Conservation (phyloP, 192 early-diverging fungal species). For the Gigaspora rosea region DNA sequence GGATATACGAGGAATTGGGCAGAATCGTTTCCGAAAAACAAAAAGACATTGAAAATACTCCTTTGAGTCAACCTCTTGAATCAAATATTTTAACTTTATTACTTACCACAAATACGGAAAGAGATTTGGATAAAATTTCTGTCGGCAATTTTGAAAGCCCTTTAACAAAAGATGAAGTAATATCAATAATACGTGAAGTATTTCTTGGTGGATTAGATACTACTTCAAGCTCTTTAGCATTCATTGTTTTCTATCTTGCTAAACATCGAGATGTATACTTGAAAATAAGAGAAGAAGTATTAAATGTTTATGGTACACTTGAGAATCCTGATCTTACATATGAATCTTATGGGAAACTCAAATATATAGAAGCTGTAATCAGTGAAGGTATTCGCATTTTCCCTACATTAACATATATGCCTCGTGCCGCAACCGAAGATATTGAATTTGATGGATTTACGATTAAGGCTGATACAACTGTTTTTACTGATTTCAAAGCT, state of each 20-base stretch:
- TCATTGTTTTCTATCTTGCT: background rate
- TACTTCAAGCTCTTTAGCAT: background rate
- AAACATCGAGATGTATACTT: slow-evolving; percentile 7
- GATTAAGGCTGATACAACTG: background rate
- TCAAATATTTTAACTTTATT: too few species aligned
- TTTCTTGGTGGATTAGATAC: slow-evolving; percentile 14
- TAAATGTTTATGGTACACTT: background rate
- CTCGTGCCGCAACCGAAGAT: background rate
- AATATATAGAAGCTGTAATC: slow-evolving; percentile 12
- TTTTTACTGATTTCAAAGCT: background rate
- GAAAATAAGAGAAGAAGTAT: background rate
- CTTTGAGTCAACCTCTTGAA: background rate
- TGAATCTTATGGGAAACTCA: slow-evolving; percentile 14
- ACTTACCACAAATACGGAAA: background rate
- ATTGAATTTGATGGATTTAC: slow-evolving; percentile 9
- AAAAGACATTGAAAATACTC: background rate
- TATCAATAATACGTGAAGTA: background rate
- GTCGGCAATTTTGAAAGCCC: background rate
- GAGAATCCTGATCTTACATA: background rate
- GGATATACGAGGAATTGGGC: background rate
- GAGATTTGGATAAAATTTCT: background rate
- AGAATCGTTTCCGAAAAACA: background rate
- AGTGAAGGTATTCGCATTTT: slow-evolving; percentile 3
- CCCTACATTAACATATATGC: background rate
- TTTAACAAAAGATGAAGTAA: slow-evolving; percentile 5